Conservation (phyloP, 2,329 filamentous ascomycete species). For the Neofusicoccum cordaticola region DNA sequence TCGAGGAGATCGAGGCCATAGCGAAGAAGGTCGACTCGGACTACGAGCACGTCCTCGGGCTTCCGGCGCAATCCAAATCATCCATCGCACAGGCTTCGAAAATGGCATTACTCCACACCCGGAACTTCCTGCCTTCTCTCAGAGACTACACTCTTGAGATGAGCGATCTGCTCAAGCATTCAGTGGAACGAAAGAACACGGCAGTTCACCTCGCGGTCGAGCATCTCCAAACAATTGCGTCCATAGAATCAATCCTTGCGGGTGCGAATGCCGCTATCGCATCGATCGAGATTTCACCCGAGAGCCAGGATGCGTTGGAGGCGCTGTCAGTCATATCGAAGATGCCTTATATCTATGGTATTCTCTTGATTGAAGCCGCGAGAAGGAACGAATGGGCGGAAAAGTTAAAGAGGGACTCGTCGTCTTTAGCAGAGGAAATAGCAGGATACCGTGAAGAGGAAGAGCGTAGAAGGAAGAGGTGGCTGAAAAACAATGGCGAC, state of each 20-base stretch:
- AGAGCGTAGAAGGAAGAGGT: slow-evolving; percentile 79
- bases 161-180: slow-evolving; percentile 51
- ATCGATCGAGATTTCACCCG: slow-evolving; percentile 67
- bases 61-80: slow-evolving; percentile 63
- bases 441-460: slow-evolving; percentile 91
- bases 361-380: slow-evolving; percentile 81
- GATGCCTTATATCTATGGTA: slow-evolving; percentile 85
- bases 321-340: slow-evolving; percentile 76
- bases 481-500: slow-evolving; percentile 81
- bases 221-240: slow-evolving; percentile 79
- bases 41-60: slow-evolving; percentile 71
- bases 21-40: slow-evolving; percentile 85
- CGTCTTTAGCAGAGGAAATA: slow-evolving; percentile 87
- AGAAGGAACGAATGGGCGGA: slow-evolving; percentile 85
- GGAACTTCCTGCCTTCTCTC: slow-evolving; percentile 61
- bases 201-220: slow-evolving; percentile 64
- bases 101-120: slow-evolving; percentile 62
- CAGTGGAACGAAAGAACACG: slow-evolving; percentile 62
- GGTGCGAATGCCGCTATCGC: slow-evolving; percentile 70
- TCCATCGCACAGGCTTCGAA: slow-evolving; percentile 59
- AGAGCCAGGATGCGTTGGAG: slow-evolving; percentile 77
- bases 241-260: slow-evolving; percentile 72
- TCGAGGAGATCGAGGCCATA: slow-evolving; percentile 82
- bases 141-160: slow-evolving; percentile 57
- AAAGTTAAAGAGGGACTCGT: slow-evolving; percentile 83